Conservation (phyloP, 2,329 filamentous ascomycete genomes). For the Sporothrix curviconia region DNA sequence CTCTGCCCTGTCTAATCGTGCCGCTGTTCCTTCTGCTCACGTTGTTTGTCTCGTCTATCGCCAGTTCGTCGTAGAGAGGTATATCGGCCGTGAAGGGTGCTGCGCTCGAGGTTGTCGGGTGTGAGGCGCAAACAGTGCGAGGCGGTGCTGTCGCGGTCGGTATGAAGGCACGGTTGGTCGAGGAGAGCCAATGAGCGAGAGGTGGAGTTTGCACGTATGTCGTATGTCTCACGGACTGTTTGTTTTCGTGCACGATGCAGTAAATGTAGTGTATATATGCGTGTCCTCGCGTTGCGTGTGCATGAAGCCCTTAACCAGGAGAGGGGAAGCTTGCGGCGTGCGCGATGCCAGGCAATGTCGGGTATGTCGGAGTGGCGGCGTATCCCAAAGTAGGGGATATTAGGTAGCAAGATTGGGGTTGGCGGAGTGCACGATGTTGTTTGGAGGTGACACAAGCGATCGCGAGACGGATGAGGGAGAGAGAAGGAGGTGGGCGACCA, state of each 20-base stretch:
- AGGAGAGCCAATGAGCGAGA: background rate
- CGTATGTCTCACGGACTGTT: background rate
- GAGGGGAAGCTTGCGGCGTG: background rate
- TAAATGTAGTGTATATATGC: background rate
- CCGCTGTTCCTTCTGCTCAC: too few relatives aligned
- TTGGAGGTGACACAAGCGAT: background rate
- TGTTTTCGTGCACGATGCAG: background rate
- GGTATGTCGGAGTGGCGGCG: background rate
- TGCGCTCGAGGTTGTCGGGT: too few relatives aligned
- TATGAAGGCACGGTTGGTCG: background rate
- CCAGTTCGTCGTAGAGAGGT: too few relatives aligned
- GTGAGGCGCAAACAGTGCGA: too few relatives aligned
- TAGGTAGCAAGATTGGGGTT: background rate
- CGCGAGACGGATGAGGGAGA: background rate
- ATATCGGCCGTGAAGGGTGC: too few relatives aligned
- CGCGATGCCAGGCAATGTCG: background rate
- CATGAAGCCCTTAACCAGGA: background rate
- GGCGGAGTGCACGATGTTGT: background rate
- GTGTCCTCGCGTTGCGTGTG: slow-evolving; percentile 5
- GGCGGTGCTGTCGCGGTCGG: background rate
- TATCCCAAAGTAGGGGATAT: too few relatives aligned
- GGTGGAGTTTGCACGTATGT: background rate
- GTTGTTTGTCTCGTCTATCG: too few relatives aligned
- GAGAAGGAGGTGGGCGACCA: background rate
- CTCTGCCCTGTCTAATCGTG: too few relatives aligned